Percentiles rank a stretch among this genome's conserved stretches.
phyloP scores from a whole-genome alignment of 1,139 yeast genomes.

The Blastobotrys apis region DNA sequence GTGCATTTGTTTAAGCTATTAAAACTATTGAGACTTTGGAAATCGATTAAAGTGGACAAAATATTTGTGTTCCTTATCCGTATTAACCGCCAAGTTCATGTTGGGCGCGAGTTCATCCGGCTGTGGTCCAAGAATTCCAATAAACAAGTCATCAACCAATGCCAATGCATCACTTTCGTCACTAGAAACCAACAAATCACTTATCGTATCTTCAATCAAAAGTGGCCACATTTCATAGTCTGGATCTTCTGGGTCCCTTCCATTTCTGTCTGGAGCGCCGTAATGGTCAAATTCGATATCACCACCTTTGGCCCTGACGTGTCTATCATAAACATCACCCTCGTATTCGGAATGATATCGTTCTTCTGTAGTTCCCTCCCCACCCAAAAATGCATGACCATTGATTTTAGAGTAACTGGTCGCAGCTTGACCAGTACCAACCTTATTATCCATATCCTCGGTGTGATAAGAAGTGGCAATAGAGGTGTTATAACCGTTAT shows the following conservation, averaged over 20 bases:
- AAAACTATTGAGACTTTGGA: no score
- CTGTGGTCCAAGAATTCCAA: neutral
- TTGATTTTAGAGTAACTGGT: constrained; percentile 14
- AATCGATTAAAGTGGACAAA: no score
- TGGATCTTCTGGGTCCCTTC: constrained; percentile 4
- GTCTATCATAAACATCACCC: constrained; percentile 13
- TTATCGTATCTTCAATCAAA: neutral
- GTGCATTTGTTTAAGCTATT: no score
- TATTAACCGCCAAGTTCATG: neutral
- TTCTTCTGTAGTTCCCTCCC: constrained; percentile 13
- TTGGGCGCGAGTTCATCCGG: neutral
- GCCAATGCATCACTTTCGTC: neutral
- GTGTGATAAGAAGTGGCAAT: constrained; percentile 10
- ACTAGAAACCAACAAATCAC: neutral
- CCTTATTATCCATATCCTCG: constrained; percentile 1
- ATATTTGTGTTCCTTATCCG: no score
- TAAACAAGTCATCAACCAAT: neutral
- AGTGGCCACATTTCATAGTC: neutral
- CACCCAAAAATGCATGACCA: constrained; percentile 14
- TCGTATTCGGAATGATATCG: constrained; percentile 1
- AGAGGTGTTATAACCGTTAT: constrained; percentile 48
- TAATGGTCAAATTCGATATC: constrained; percentile 13
- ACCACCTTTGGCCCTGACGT: constrained; percentile 19
- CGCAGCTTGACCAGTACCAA: constrained; percentile 18
- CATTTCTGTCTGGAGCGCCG: neutral